Evolutionary conservation across 2,329 filamentous ascomycete species (phyloP).

Genomic region (Elsinoe batatas): DNA sequence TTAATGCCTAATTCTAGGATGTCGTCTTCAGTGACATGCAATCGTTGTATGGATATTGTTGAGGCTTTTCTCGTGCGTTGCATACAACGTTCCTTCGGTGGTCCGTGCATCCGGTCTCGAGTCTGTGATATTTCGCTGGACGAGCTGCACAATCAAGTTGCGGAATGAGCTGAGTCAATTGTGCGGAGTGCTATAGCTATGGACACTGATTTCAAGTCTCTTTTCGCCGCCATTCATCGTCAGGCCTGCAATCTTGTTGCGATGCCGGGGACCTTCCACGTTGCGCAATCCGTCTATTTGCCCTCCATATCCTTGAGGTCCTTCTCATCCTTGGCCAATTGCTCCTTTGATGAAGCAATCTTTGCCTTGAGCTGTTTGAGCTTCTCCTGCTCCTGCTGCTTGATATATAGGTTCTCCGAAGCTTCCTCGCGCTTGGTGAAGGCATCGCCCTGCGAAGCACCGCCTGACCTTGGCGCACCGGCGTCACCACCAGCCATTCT

Average conservation of each 20-base stretch:
- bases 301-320: slow-evolving; percentile 20
- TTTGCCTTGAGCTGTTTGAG: slow-evolving; percentile 28
- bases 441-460: slow-evolving; percentile 56
- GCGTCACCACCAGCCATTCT: slow-evolving; percentile 37
- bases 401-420: slow-evolving; percentile 74
- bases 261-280: no score
- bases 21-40: no score
- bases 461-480: slow-evolving; percentile 32
- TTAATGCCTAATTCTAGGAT: no score
- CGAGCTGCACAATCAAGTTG: background rate
- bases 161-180: background rate
- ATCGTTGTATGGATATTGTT: no score
- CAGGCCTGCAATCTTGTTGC: background rate
- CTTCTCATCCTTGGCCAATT: slow-evolving; percentile 24
- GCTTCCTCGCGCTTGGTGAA: slow-evolving; percentile 90
- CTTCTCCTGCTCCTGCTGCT: slow-evolving; percentile 84
- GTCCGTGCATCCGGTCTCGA: background rate
- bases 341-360: slow-evolving; percentile 24
- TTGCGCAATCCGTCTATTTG: slow-evolving; percentile 14
- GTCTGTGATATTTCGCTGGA: background rate
- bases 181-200: background rate
- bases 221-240: background rate
- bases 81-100: background rate
- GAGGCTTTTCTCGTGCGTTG: no score
- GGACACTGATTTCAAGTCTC: background rate